Conservation (phyloP, 2,329 filamentous ascomycete species). For the Nemania sp. region DNA sequence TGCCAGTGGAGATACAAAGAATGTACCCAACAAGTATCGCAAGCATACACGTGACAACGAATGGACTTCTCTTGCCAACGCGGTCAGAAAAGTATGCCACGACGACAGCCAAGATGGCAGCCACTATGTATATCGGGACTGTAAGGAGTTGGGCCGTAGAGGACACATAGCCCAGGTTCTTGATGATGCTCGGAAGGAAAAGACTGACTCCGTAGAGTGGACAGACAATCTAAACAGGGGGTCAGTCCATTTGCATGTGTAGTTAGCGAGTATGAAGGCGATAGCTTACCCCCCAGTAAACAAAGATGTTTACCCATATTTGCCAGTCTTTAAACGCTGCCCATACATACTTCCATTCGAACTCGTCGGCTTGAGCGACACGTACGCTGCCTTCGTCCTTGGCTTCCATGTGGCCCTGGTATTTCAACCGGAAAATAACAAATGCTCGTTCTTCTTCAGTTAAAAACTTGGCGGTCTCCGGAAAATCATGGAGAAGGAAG, state of each 20-base stretch:
- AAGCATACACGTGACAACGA: conserved; percentile 65
- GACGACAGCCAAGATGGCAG: conserved; percentile 68
- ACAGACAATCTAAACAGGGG: conserved; percentile 58
- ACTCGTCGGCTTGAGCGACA: conserved; percentile 77
- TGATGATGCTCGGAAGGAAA: conserved; percentile 74
- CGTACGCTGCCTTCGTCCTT: conserved; percentile 41
- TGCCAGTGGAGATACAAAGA: conserved; percentile 69
- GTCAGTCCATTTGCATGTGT: neutral
- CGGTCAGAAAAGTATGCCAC: conserved; percentile 68
- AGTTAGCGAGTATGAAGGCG: conserved; percentile 33
- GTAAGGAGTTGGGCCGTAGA: conserved; percentile 74
- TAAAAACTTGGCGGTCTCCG: conserved; percentile 81
- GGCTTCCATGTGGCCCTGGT: conserved; percentile 69
- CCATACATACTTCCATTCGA: conserved; percentile 80
- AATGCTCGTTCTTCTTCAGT: conserved; percentile 76
- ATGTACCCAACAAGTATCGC: conserved; percentile 69
- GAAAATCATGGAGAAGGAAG: conserved; percentile 83
- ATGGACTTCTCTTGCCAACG: conserved; percentile 65
- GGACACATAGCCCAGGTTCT: conserved; percentile 67
- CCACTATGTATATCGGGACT: conserved; percentile 70
- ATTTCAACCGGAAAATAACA: conserved; percentile 76
- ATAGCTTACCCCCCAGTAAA: conserved; percentile 72
- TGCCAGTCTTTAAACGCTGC: conserved; percentile 84
- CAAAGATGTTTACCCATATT: conserved; percentile 71
- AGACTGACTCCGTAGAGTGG: conserved; percentile 68